These are phyloP conservation scores for Fusarium stilboides DNA, from an alignment of 2,329 filamentous ascomycete species.

Conservation along the genomic window DNA sequence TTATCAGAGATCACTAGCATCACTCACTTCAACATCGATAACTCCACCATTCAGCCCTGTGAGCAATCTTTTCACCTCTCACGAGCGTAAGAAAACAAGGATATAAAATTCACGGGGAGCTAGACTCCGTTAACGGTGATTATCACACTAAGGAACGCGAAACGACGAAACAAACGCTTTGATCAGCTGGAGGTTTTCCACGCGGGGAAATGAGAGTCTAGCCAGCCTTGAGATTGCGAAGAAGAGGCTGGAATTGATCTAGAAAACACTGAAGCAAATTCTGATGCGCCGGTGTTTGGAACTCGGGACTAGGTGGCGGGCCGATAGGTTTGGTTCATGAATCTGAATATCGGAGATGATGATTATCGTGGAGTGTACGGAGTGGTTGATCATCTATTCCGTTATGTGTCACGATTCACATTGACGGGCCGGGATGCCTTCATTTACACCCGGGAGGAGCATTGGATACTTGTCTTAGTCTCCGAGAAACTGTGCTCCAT, in stretches of 20 bases:
- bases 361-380: background rate
- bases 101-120: background rate
- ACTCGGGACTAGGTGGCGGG: slow-evolving; percentile 1
- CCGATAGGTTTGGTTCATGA: slow-evolving; percentile 16
- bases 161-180: slow-evolving; percentile 36
- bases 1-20: background rate
- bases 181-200: slow-evolving; percentile 18
- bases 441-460: background rate
- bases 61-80: background rate
- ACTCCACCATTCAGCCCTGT: slow-evolving; percentile 14
- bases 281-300: background rate
- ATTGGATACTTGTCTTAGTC: slow-evolving; percentile 6
- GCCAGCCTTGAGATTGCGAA: slow-evolving; percentile 15
- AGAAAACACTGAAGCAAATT: background rate
- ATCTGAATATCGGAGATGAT: slow-evolving; percentile 14
- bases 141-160: slow-evolving; percentile 2
- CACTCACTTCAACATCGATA: background rate
- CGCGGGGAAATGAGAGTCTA: slow-evolving; percentile 3
- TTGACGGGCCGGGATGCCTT: background rate
- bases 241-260: background rate
- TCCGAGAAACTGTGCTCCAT: background rate
- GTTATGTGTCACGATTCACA: slow-evolving; percentile 9
- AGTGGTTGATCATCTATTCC: background rate
- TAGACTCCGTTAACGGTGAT: background rate
- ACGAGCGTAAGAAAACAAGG: background rate